phyloP scores from a whole-genome alignment of 2,329 filamentous ascomycete species.

The Fusarium brachygibbosum region DNA sequence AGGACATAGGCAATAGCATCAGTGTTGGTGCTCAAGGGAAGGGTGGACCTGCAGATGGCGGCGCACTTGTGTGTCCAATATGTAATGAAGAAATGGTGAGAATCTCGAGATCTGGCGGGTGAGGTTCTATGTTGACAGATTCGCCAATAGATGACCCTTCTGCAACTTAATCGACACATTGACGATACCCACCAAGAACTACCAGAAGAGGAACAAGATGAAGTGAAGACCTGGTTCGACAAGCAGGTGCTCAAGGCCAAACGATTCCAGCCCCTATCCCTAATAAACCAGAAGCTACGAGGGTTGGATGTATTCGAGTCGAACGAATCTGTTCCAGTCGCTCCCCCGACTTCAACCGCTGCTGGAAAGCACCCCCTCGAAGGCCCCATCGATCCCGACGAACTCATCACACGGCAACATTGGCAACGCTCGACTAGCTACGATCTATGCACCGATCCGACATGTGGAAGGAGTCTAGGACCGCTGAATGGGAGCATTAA shows the following conservation, averaged over 20 bases:
- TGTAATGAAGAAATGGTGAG: constrained; percentile 97
- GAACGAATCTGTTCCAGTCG: constrained; percentile 73
- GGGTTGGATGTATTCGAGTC: constrained; percentile 95
- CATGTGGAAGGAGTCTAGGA: constrained; percentile 84
- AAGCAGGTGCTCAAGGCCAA: constrained; percentile 94
- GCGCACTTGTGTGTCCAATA: constrained; percentile 91
- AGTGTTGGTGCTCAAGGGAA: constrained; percentile 71
- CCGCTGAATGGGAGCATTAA: constrained; percentile 88
- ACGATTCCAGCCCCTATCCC: constrained; percentile 89
- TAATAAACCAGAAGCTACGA: constrained; percentile 93
- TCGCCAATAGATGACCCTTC: constrained; percentile 77
- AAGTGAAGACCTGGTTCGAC: constrained; percentile 97
- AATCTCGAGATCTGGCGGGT: not conserved
- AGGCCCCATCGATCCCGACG: constrained; percentile 79
- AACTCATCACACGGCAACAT: constrained; percentile 87
- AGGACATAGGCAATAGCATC: constrained; percentile 86
- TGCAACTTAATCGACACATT: constrained; percentile 88
- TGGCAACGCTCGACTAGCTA: constrained; percentile 84
- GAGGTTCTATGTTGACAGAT: not conserved
- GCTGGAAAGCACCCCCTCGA: constrained; percentile 59
- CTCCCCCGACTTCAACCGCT: constrained; percentile 49
- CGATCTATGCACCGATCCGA: constrained; percentile 88
- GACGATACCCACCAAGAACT: constrained; percentile 93
- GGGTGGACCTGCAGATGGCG: constrained; percentile 63
- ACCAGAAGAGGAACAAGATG: constrained; percentile 88